A percentile compares a stretch with the other conserved stretches of the same genome.
Evolutionary conservation across 805 yeast species (phyloP).

Genomic region (Candida andamanensis): DNA sequence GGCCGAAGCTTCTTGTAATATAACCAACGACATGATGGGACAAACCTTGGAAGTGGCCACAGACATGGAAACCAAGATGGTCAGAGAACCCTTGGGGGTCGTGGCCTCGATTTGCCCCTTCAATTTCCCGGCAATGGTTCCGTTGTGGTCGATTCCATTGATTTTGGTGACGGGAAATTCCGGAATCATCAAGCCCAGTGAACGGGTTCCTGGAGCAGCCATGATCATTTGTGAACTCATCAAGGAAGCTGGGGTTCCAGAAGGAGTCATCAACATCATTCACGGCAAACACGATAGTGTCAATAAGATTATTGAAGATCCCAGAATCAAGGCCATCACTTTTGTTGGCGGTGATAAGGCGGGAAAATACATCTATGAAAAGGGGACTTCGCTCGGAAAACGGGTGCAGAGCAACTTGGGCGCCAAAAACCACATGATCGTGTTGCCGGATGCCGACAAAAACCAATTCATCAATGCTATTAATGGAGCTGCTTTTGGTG

Average conservation of each 20-base stretch:
- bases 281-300: conserved; percentile 75
- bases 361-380: conserved; percentile 65
- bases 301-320: conserved; percentile 64
- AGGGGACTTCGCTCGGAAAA: conserved; percentile 64
- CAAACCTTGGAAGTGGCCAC: conserved; percentile 59
- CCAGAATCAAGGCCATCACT: conserved; percentile 69
- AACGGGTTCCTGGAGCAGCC: conserved; percentile 79
- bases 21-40: conserved; percentile 62
- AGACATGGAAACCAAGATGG: conserved; percentile 76
- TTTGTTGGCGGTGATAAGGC: conserved; percentile 79
- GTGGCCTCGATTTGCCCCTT: conserved; percentile 76
- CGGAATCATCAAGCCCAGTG: conserved; percentile 56
- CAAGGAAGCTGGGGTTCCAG: conserved; percentile 69
- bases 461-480: conserved; percentile 58
- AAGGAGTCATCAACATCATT: conserved; percentile 65
- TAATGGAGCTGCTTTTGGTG: conserved; percentile 75
- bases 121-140: conserved; percentile 84
- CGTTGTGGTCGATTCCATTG: conserved; percentile 62
- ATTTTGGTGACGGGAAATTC: conserved; percentile 70
- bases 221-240: conserved; percentile 68
- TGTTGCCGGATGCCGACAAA: conserved; percentile 69
- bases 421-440: conserved; percentile 73
- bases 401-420: conserved; percentile 76
- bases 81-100: conserved; percentile 69
- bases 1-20: conserved; percentile 67